Evolutionary conservation across 2,329 filamentous ascomycete species (phyloP), one percentile per base, ranked within the genome.

Genomic region (Bipolaris bicolor): DNA sequence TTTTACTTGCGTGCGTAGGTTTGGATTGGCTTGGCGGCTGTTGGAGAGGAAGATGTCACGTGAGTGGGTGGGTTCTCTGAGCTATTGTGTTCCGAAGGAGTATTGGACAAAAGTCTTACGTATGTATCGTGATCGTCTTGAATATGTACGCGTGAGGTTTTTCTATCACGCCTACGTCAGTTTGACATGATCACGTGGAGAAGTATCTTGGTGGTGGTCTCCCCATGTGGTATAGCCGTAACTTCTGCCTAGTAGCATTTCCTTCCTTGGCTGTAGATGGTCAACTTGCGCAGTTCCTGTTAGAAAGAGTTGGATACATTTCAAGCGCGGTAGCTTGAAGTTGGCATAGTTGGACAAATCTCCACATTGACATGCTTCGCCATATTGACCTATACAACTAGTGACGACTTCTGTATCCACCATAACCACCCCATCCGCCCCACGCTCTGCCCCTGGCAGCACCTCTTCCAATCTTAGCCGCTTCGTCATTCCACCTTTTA

Each of bases 401-500:
- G 9, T 26, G 24, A 24, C 39, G 11, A 41, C 7, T 6, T 7
- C n/a, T 16, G 7, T 16, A 18, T 39, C 36, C 36, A 16, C n/a
- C 36, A 39, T 41, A 29, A 5, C 6, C 15, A 7, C 26, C 7
- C 6, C 15, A 15, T 39, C 34, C 9, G 31, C 34, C 11, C 6
- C 15, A 15, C 16, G 34, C 9, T 31, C 22, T 7, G 53, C 41
- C 1, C 10, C 40, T 18, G 9, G 16, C 15, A 9, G 47, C 52
- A 16, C 15, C 24, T 6, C 5, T 34, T 7, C 24, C 7, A 13
- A 55, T 40, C 34, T 55, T 55, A 0, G 1, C 1, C 9, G 53
- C 53, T 16, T 56, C 53, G 3, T 36, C 41, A 41, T 47, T 52
- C 48, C 48, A 52, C 22, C 53, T 33, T 39, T 20, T 7, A 52